These are phyloP conservation scores for Blepharisma stoltei DNA, from an alignment of 73 alveolate species.

Conservation along the genomic window DNA sequence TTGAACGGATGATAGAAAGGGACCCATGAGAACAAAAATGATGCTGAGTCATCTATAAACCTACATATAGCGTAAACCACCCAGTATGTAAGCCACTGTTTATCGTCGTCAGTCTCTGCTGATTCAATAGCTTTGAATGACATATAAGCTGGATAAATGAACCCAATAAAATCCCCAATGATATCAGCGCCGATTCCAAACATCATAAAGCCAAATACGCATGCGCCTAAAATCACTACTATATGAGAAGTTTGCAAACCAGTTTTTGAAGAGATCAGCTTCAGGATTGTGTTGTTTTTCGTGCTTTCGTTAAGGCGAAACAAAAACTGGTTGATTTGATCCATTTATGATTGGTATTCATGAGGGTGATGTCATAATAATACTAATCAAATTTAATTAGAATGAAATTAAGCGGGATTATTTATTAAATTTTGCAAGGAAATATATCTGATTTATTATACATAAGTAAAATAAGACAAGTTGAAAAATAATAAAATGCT, in stretches of 20 bases:
- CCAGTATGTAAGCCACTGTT: slow-evolving; percentile 89
- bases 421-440: no score
- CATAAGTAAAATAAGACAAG: no score
- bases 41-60: slow-evolving; percentile 65
- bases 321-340: slow-evolving; percentile 4
- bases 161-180: slow-evolving; percentile 77
- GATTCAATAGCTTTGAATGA: slow-evolving; percentile 82
- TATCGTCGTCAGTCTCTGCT: slow-evolving; percentile 57
- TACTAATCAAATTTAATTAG: no score
- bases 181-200: slow-evolving; percentile 64
- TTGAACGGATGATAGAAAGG: slow-evolving; percentile 83
- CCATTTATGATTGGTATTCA: background rate
- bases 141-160: slow-evolving; percentile 80
- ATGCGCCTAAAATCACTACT: slow-evolving; percentile 30
- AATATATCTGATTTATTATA: no score
- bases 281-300: slow-evolving; percentile 34
- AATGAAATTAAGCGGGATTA: no score
- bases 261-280: slow-evolving; percentile 36
- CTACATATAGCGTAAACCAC: slow-evolving; percentile 60
- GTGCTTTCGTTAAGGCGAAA: background rate
- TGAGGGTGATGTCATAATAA: no score
- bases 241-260: slow-evolving; percentile 46
- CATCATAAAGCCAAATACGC: slow-evolving; percentile 42
- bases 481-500: no score
- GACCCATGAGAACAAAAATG: slow-evolving; percentile 58